Evolutionary conservation across 177 flowering plant species (phyloP).

Genomic region (Vitis hybrid): DNA sequence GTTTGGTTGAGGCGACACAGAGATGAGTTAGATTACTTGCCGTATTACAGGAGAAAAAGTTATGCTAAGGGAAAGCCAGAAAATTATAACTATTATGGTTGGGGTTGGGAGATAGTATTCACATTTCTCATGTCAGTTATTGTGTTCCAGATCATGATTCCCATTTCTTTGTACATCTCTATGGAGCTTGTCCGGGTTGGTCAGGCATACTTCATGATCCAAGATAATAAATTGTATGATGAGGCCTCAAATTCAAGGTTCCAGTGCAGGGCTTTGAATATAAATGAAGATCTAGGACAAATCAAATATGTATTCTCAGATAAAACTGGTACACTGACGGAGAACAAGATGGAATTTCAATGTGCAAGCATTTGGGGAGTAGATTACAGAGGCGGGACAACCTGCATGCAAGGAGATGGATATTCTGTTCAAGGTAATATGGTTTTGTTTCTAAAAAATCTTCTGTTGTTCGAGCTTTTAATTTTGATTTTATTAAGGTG

Average conservation of each 20-base stretch:
- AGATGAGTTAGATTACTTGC: conserved; percentile 59
- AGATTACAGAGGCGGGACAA: conserved; percentile 55
- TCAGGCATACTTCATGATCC: conserved; percentile 96
- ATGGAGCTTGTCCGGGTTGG: conserved; percentile 98
- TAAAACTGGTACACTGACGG: conserved; percentile 97
- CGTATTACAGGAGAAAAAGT: conserved; percentile 64
- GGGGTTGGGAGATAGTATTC: conserved; percentile 76
- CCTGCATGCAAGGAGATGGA: conserved; percentile 22
- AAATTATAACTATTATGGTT: conserved; percentile 67
- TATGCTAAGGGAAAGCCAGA: conserved; percentile 38
- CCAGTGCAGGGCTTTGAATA: conserved; percentile 94
- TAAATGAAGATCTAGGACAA: conserved; percentile 98
- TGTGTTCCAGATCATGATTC: conserved; percentile 97
- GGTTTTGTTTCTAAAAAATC: background rate
- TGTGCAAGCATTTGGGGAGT: conserved; percentile 87
- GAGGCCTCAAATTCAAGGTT: conserved; percentile 70
- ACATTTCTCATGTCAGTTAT: conserved; percentile 91
- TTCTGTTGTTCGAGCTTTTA: background rate
- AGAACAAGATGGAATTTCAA: conserved; percentile 98
- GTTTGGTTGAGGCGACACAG: conserved; percentile 75
- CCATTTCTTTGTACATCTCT: conserved; percentile 94
- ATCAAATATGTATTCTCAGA: conserved; percentile 92
- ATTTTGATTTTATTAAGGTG: background rate
- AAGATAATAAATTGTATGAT: conserved; percentile 64
- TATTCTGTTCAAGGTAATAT: conserved; percentile 50